Evolutionary conservation across 2,329 filamentous ascomycete species (phyloP), one percentile per base, ranked within the genome.

Genomic region (Calonectria hawksworthii): DNA sequence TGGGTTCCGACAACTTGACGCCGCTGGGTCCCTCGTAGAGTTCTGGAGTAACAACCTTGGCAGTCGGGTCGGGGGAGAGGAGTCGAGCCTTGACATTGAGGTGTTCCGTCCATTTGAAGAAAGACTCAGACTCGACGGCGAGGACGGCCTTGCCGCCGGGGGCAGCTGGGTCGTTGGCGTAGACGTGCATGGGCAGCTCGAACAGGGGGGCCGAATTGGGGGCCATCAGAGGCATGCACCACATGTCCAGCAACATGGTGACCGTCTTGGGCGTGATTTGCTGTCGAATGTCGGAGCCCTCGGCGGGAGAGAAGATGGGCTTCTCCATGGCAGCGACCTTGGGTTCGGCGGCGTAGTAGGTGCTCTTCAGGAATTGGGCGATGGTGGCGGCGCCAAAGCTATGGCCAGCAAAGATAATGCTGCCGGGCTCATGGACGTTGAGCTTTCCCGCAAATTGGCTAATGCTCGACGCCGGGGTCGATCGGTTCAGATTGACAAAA

Each of bases 351-450:
- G 90, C 88, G 85, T 96, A 95, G 86, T 93, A 96, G 14, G 93
- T 92, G 67, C 91, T 94, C 86, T 98, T 98, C 65, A 96, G 86
- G 70, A 98, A 90, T 82, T 98, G 95, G 2, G 94, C 89, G 26
- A 92, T 88, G 0, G 94, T 95, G 0, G 94, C 90, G 1, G 93
- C 93, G 28, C 95, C 95, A 78, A 98, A 98, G 23, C 93, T 95
- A 84, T 98, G 95, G 5, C 95, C 95, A 0, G 91, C 91, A 82
- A 94, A 96, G 52, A 93, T 90, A 59, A 98, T 92, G 68, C 90
- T 91, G 1, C 95, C 95, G 0, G 94, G 94, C 11, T 90, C 88
- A 73, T 93, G 91, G 5, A 98, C 89, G 75, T 94, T 90, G 61
- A 97, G 88, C 69, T 86, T 86, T n/a, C 87, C 86, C 32, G 87